Evolutionary conservation across 306 rosid species (phyloP).

Genomic region (Purshia tridentata): DNA sequence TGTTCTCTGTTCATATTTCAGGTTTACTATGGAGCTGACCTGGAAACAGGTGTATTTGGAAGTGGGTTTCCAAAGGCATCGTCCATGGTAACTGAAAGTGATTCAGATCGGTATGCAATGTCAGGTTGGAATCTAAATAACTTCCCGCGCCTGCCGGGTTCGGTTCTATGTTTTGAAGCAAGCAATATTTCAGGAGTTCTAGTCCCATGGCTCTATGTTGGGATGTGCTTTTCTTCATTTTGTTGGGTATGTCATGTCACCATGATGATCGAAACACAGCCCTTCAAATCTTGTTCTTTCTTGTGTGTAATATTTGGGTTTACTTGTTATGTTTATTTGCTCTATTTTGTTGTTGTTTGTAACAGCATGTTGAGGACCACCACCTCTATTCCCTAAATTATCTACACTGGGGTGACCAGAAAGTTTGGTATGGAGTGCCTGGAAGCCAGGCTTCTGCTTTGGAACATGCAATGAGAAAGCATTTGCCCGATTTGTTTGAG

Average conservation of each 20-base stretch:
- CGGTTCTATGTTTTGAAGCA: slow-evolving; percentile 78
- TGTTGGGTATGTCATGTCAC: slow-evolving; percentile 82
- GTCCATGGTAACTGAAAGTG: slow-evolving; percentile 35
- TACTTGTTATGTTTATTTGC: slow-evolving; percentile 21
- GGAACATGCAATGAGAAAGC: slow-evolving; percentile 79
- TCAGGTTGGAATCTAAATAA: slow-evolving; percentile 98
- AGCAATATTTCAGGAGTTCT: slow-evolving; percentile 95
- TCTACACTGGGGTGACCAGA: slow-evolving; percentile 91
- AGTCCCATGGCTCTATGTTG: slow-evolving; percentile 97
- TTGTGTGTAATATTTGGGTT: slow-evolving; percentile 1
- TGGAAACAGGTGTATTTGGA: slow-evolving; percentile 80
- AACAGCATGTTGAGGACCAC: slow-evolving; percentile 98
- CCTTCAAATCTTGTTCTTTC: background rate
- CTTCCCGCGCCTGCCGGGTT: slow-evolving; percentile 84
- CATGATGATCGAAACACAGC: background rate
- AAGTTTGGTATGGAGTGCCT: slow-evolving; percentile 95
- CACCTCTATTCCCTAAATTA: slow-evolving; percentile 92
- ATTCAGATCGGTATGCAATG: slow-evolving; percentile 45
- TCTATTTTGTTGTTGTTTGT: slow-evolving; percentile 22
- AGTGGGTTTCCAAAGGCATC: slow-evolving; percentile 90
- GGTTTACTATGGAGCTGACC: slow-evolving; percentile 95
- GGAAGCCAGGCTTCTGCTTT: slow-evolving; percentile 67
- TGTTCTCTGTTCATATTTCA: slow-evolving; percentile 37
- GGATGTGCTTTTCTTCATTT: slow-evolving; percentile 98
- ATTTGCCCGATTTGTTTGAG: slow-evolving; percentile 83